A percentile compares a stretch with the other conserved stretches of the same genome.
Conservation (phyloP, 768 basidiomycete genomes). For the Lactarius hengduanensis region DNA sequence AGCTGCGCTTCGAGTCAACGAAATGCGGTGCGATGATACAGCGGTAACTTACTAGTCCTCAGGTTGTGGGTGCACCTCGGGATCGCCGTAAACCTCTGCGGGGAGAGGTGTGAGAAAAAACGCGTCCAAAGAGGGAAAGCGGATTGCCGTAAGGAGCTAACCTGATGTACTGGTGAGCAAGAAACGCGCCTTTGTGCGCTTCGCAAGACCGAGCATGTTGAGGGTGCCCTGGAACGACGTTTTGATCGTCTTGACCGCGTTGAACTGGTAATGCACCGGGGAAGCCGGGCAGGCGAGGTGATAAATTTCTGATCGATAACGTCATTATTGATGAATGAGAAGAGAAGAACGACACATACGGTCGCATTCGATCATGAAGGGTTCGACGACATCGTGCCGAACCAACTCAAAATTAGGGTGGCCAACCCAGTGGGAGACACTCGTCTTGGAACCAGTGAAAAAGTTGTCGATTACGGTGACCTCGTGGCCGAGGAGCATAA, state of each 20-base stretch:
- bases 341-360: conserved; percentile 51
- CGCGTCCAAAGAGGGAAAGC: conserved; percentile 1
- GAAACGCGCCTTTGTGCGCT: conserved; percentile 96
- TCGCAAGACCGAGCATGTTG: conserved; percentile 98
- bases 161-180: conserved; percentile 94
- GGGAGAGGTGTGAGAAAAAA: neutral
- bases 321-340: conserved; percentile 4
- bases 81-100: conserved; percentile 96
- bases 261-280: conserved; percentile 96
- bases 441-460: conserved; percentile 98
- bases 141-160: conserved; percentile 36
- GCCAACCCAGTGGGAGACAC: conserved; percentile 92
- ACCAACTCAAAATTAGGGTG: conserved; percentile 99
- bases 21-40: conserved; percentile 20
- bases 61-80: conserved; percentile 94
- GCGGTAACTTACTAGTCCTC: conserved; percentile 80
- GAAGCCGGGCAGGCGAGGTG: conserved; percentile 98
- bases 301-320: conserved; percentile 72
- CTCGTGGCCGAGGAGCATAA: conserved; percentile 97
- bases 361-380: conserved; percentile 98
- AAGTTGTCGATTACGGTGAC: conserved; percentile 98
- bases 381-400: conserved; percentile 95
- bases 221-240: conserved; percentile 98
- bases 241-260: conserved; percentile 97
- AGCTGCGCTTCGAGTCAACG: conserved; percentile 45